Base-by-base conservation (phyloP, 1,139 yeast genomes). In the Geotrichum fermentans region DNA sequence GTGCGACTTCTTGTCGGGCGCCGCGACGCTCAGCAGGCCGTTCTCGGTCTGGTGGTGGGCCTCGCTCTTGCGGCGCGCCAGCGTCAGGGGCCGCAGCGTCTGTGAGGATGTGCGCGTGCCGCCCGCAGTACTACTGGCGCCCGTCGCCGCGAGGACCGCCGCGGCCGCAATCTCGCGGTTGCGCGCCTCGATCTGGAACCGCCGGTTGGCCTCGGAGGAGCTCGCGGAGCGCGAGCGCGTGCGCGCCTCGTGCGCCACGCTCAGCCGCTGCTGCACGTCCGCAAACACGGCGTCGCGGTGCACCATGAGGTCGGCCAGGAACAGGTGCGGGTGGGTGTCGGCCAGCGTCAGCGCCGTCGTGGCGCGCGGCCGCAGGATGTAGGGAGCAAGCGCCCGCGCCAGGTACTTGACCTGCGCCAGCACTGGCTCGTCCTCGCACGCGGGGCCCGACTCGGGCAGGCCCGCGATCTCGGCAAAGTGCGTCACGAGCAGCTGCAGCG, bases 331-430 rank as follows among this genome's bases (percentile, higher is more conserved):
- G 47, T 65, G 69, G 34, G 53, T 56, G 44, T 65, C 70, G 11
- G 58, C 53, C 62, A 61, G 58, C 11, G 60, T 60, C 2, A 59
- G 46, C 0, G 64, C 59, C 1, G 66, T 62, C n/a, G 60, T 60
- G 0, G 59, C 60, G 14, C 69, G 57, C 0, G 72, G 71, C 20
- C 71, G 58, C 34, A 66, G 54, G 4, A 67, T 43, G 21, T 57
- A 62, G 4, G 61, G 55, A 0, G 68, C 61, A 17, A 66, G 38
- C n/a, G 57, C 54, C 8, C 46, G 28, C 3, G 58, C 36, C 16
- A 58, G 29, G 32, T 38, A 42, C 4, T 50, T 47, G 7, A 55
- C 35, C 5, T 34, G 34, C 13, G 30, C 38, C 8, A 45, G 40
- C 11, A 43, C 26, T 4, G 28, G 28, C 17, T 22, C 33, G 20